Evolutionary conservation across 768 basidiomycete genomes (phyloP).

Genomic region (Rhizopogon roseolus): DNA sequence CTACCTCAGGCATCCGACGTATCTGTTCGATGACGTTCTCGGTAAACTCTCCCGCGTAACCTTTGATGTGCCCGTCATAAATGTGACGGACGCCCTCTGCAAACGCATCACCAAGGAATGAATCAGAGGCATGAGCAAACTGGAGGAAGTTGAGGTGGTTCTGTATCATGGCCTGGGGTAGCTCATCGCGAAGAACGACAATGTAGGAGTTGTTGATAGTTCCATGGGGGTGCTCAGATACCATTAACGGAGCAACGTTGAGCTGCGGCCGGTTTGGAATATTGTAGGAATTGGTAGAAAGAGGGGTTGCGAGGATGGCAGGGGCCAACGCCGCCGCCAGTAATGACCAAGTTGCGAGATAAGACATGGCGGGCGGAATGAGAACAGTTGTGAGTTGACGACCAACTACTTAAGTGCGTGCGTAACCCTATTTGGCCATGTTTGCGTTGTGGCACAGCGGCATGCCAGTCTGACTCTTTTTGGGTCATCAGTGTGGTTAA

Average conservation of each 20-base stretch:
- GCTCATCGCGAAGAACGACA: constrained; percentile 76
- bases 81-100: constrained; percentile 65
- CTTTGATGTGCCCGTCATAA: constrained; percentile 68
- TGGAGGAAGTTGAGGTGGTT: constrained; percentile 81
- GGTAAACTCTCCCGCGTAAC: constrained; percentile 81
- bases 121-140: constrained; percentile 49
- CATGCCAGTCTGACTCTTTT: neutral
- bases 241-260: constrained; percentile 55
- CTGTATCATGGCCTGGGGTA: constrained; percentile 50
- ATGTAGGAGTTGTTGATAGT: constrained; percentile 92
- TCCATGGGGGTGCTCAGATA: constrained; percentile 59
- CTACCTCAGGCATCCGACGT: constrained; percentile 83
- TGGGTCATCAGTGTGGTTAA: neutral
- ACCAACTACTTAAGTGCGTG: constrained; percentile 20
- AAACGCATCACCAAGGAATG: constrained; percentile 39
- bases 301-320: constrained; percentile 33
- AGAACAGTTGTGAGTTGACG: constrained; percentile 5
- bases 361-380: constrained; percentile 28
- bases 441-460: constrained; percentile 23
- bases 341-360: constrained; percentile 27
- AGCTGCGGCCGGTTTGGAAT: constrained; percentile 39
- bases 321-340: constrained; percentile 35
- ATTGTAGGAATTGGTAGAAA: constrained; percentile 37
- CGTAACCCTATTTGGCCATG: constrained; percentile 15
- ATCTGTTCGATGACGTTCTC: constrained; percentile 66